phyloP scores from a whole-genome alignment of 2,329 filamentous ascomycete genomes.

The Curvularia eragrostidis region DNA sequence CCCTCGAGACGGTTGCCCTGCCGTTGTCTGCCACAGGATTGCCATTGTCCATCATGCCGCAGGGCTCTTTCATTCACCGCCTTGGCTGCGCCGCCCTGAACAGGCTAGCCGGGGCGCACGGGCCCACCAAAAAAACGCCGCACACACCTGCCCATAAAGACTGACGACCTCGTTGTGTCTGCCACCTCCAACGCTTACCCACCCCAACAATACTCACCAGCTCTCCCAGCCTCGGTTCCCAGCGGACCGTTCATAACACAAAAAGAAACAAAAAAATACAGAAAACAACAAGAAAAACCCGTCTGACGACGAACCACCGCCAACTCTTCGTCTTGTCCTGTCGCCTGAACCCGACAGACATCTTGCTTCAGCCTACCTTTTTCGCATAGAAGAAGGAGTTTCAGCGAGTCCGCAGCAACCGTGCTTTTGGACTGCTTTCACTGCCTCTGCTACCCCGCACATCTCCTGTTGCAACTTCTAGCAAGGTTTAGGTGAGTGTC shows the following conservation, averaged over 20 bases:
- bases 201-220: slow-evolving; percentile 34
- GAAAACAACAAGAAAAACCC: slow-evolving; percentile 46
- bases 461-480: slow-evolving; percentile 31
- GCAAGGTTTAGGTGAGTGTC: slow-evolving; percentile 37
- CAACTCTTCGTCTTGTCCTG: slow-evolving; percentile 37
- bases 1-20: neutral
- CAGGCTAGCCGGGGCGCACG: slow-evolving; percentile 23
- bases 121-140: slow-evolving; percentile 29
- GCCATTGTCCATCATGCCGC: slow-evolving; percentile 13
- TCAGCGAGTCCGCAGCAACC: slow-evolving; percentile 30
- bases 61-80: slow-evolving; percentile 35
- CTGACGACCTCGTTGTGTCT: slow-evolving; percentile 24
- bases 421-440: slow-evolving; percentile 27
- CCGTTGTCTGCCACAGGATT: slow-evolving; percentile 5
- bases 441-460: slow-evolving; percentile 28
- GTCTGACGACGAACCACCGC: slow-evolving; percentile 36
- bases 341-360: slow-evolving; percentile 40
- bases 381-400: slow-evolving; percentile 27
- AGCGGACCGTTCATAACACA: slow-evolving; percentile 46
- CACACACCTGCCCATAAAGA: slow-evolving; percentile 38
- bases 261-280: slow-evolving; percentile 51
- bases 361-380: slow-evolving; percentile 28
- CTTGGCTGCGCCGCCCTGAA: slow-evolving; percentile 22
- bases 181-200: slow-evolving; percentile 31
- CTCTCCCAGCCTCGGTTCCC: slow-evolving; percentile 40